phyloP scores from a whole-genome alignment of 2,329 filamentous ascomycete species.

The Exophiala sp. region DNA sequence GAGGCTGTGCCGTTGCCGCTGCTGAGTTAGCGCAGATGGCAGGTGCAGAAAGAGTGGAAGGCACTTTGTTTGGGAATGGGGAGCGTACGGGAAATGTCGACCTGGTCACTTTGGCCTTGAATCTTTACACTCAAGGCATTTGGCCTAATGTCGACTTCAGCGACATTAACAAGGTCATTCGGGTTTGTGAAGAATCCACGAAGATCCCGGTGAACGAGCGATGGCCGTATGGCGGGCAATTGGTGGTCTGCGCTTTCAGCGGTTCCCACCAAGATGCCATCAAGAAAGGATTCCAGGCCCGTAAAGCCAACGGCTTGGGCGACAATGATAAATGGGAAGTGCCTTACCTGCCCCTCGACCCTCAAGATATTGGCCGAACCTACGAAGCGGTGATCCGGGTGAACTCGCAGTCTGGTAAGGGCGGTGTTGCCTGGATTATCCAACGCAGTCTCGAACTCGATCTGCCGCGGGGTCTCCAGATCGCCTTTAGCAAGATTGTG shows the following conservation, averaged over 20 bases:
- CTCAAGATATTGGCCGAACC: slow-evolving; percentile 87
- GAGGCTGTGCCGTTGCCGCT: slow-evolving; percentile 81
- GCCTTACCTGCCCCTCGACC: slow-evolving; percentile 89
- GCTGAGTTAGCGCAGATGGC: slow-evolving; percentile 95
- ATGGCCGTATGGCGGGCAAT: slow-evolving; percentile 81
- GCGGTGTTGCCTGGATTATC: slow-evolving; percentile 90
- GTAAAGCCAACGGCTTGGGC: slow-evolving; percentile 54
- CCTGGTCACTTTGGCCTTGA: slow-evolving; percentile 83
- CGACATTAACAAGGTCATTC: slow-evolving; percentile 77
- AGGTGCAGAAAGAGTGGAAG: slow-evolving; percentile 88
- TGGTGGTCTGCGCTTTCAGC: slow-evolving; percentile 88
- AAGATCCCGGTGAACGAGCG: slow-evolving; percentile 90
- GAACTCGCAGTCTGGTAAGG: slow-evolving; percentile 94
- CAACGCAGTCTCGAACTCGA: slow-evolving; percentile 83
- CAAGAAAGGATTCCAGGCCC: slow-evolving; percentile 71
- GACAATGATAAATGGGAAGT: slow-evolving; percentile 71
- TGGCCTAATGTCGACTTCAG: slow-evolving; percentile 84
- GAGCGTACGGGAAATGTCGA: slow-evolving; percentile 95
- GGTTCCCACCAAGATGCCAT: slow-evolving; percentile 94
- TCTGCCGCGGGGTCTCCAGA: slow-evolving; percentile 82
- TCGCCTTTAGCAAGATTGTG: slow-evolving; percentile 83
- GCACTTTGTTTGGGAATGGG: slow-evolving; percentile 88
- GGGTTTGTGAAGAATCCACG: slow-evolving; percentile 83
- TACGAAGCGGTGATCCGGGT: slow-evolving; percentile 97
- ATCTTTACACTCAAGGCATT: slow-evolving; percentile 91